Percentiles rank a stretch among this genome's conserved stretches.
Conservation (phyloP, 805 yeast species). For the Candida nanaspora region DNA sequence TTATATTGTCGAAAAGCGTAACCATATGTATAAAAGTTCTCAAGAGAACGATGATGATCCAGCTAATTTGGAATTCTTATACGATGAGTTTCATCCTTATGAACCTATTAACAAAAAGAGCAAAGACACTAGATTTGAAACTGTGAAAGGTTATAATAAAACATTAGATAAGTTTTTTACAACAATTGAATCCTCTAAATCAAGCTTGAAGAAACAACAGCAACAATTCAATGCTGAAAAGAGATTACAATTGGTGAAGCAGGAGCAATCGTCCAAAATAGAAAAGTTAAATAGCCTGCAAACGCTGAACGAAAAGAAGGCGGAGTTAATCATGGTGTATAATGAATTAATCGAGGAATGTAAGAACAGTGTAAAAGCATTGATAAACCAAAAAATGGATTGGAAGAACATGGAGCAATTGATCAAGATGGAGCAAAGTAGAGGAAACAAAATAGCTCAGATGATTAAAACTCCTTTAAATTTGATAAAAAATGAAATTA, state of each 20-base stretch:
- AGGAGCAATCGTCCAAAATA: slow-evolving; percentile 66
- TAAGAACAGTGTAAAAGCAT: slow-evolving; percentile 53
- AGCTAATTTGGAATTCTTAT: slow-evolving; percentile 29
- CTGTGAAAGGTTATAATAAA: slow-evolving; percentile 61
- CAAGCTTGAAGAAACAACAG: slow-evolving; percentile 64
- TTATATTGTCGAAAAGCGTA: slow-evolving; percentile 54
- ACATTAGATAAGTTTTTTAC: slow-evolving; percentile 83
- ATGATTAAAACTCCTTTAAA: slow-evolving; percentile 62
- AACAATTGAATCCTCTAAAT: slow-evolving; percentile 74
- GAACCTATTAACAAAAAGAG: slow-evolving; percentile 30
- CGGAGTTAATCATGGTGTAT: slow-evolving; percentile 62
- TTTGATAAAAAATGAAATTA: slow-evolving; percentile 59
- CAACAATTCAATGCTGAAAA: slow-evolving; percentile 72
- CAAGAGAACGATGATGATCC: slow-evolving; percentile 3
- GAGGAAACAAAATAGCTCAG: slow-evolving; percentile 58
- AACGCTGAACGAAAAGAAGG: slow-evolving; percentile 55
- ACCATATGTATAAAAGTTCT: slow-evolving; percentile 36
- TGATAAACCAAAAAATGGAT: slow-evolving; percentile 82
- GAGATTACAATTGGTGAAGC: slow-evolving; percentile 65
- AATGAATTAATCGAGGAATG: slow-evolving; percentile 71
- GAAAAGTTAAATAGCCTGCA: slow-evolving; percentile 59
- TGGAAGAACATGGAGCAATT: slow-evolving; percentile 84
- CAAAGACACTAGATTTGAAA: slow-evolving; percentile 30
- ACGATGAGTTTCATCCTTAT: slow-evolving; percentile 51
- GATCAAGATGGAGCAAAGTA: slow-evolving; percentile 59